phyloP scores from a whole-genome alignment of 176 grass and related monocot species.

The Metroxylon sagu region DNA sequence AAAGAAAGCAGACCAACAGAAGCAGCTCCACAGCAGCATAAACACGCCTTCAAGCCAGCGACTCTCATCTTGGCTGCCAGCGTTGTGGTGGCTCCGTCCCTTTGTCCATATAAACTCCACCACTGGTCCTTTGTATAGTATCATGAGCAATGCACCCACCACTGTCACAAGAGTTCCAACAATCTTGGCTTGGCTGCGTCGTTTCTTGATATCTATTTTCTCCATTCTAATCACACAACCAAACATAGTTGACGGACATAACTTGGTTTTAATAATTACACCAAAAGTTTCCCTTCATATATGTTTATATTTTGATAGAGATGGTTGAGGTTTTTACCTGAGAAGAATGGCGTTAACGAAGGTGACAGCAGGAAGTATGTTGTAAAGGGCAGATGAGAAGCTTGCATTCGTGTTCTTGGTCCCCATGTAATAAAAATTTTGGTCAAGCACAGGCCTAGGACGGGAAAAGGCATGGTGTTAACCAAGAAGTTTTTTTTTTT shows the following conservation, averaged over 20 bases:
- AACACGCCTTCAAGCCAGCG: conserved; percentile 62
- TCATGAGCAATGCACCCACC: conserved; percentile 61
- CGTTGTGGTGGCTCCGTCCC: conserved; percentile 7
- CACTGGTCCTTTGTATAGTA: conserved; percentile 59
- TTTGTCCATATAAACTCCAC: conserved; percentile 54
- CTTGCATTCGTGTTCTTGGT: conserved; percentile 67
- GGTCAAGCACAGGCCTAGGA: conserved; percentile 82
- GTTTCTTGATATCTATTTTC: conserved; percentile 53
- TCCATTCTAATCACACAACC: conserved; percentile 43
- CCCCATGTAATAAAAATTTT: conserved; percentile 94
- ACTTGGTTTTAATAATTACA: no score
- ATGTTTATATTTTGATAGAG: no score
- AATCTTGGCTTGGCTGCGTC: conserved; percentile 64
- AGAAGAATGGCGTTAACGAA: conserved; percentile 70
- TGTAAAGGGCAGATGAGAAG: conserved; percentile 72
- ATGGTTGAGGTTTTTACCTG: conserved; percentile 24
- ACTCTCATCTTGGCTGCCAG: conserved; percentile 22
- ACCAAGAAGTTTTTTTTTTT: neutral
- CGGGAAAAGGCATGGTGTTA: neutral
- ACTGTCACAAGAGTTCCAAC: conserved; percentile 61
- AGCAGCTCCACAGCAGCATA: conserved; percentile 74
- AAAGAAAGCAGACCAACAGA: conserved; percentile 89
- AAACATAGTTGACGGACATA: no score
- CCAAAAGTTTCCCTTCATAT: no score
- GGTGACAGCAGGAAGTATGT: conserved; percentile 67